Percentiles rank a stretch among this genome's conserved stretches.
Evolutionary conservation across 2,329 filamentous ascomycete genomes (phyloP).

Genomic region (Tolypocladium pustulatum): DNA sequence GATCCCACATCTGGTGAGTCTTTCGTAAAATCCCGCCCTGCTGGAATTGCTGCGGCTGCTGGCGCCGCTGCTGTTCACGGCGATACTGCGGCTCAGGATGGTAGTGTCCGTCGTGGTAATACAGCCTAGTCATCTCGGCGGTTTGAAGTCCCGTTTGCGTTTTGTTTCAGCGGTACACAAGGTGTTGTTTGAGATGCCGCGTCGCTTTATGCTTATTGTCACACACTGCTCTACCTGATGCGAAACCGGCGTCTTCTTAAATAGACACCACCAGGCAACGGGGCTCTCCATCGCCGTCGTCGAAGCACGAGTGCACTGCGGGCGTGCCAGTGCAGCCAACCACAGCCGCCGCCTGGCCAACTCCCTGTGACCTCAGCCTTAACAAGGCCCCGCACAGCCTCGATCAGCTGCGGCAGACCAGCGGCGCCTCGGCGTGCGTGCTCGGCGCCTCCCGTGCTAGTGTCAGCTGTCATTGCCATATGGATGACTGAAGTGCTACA

Average conservation of each 20-base stretch:
- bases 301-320: background rate
- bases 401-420: background rate
- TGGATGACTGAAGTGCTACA: background rate
- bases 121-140: slow-evolving; percentile 6
- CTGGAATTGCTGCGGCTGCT: background rate
- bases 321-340: background rate
- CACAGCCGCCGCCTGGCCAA: background rate
- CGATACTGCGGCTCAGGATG: slow-evolving; percentile 7
- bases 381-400: background rate
- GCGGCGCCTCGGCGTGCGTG: background rate
- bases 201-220: background rate
- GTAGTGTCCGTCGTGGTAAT: slow-evolving; percentile 21
- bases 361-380: background rate
- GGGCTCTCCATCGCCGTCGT: background rate
- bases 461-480: background rate
- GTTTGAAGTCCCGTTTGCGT: background rate
- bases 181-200: background rate
- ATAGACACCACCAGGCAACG: background rate
- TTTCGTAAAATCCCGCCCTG: slow-evolving; percentile 16
- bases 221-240: background rate
- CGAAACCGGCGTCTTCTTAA: background rate
- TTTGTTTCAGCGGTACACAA: background rate
- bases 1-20: slow-evolving; percentile 27
- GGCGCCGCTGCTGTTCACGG: slow-evolving; percentile 2
- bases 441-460: background rate